Evolutionary conservation across 2,329 filamentous ascomycete genomes (phyloP).

Genomic region (Hypoxylon sp.): DNA sequence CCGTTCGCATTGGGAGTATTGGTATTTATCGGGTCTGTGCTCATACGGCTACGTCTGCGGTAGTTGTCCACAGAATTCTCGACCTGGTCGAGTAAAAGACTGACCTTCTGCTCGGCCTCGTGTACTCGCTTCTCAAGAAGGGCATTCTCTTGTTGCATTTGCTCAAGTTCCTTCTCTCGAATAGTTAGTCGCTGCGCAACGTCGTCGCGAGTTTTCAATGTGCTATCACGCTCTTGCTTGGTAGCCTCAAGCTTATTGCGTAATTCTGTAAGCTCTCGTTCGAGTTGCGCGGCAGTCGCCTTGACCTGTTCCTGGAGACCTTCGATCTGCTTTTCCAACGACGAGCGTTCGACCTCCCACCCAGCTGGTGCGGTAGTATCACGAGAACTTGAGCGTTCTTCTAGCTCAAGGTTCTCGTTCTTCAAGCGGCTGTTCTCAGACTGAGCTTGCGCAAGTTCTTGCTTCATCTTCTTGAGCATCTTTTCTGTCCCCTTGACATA

Average conservation of each 20-base stretch:
- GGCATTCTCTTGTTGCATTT: constrained; percentile 84
- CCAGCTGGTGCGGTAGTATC: constrained; percentile 64
- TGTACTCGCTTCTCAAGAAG: constrained; percentile 85
- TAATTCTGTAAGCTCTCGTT: constrained; percentile 77
- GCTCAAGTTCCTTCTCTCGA: constrained; percentile 78
- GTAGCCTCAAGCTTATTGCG: constrained; percentile 76
- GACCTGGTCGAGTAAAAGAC: constrained; percentile 92
- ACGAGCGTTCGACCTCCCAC: constrained; percentile 81
- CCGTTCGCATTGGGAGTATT: constrained; percentile 53
- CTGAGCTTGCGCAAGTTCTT: constrained; percentile 95
- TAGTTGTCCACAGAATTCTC: constrained; percentile 95
- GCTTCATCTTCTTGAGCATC: constrained; percentile 98
- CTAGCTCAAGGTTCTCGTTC: constrained; percentile 79
- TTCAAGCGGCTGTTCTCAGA: constrained; percentile 85
- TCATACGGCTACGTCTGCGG: constrained; percentile 78
- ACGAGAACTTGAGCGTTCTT: constrained; percentile 59
- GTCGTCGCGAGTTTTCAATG: constrained; percentile 62
- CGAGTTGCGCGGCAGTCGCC: constrained; percentile 74
- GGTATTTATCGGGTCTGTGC: constrained; percentile 61
- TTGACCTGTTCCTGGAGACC: constrained; percentile 77
- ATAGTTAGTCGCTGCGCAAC: constrained; percentile 72
- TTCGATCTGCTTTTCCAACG: constrained; percentile 76
- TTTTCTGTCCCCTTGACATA: constrained; percentile 99
- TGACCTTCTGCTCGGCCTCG: constrained; percentile 94
- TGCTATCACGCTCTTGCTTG: constrained; percentile 75